Evolutionary conservation across 208 protist genomes (phyloP).

Genomic region (Crithidia acanthocephali): DNA sequence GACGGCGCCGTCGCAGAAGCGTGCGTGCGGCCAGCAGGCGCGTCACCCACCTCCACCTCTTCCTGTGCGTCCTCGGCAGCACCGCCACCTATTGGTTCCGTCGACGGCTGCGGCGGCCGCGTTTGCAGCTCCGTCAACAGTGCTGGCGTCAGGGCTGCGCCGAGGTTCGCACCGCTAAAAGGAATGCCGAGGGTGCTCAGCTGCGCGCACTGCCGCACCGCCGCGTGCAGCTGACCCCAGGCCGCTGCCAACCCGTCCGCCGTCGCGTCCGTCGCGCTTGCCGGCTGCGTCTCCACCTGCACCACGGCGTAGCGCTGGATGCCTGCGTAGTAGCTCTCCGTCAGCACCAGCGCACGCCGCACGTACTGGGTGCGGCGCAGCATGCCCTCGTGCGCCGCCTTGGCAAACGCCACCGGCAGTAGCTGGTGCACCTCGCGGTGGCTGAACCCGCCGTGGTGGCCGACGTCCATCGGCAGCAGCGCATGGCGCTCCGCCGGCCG

Average conservation of each 20-base stretch:
- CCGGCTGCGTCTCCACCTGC: slow-evolving; percentile 27
- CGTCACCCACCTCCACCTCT: background rate
- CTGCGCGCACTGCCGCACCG: slow-evolving; percentile 31
- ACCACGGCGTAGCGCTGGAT: slow-evolving; percentile 94
- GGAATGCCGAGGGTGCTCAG: slow-evolving; percentile 92
- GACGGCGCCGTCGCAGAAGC: background rate
- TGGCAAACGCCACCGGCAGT: slow-evolving; percentile 90
- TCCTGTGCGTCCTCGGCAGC: slow-evolving; percentile 5
- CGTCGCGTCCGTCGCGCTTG: background rate
- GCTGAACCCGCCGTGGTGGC: slow-evolving; percentile 58
- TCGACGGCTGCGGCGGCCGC: slow-evolving; percentile 71
- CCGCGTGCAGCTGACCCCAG: slow-evolving; percentile 16
- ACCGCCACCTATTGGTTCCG: background rate
- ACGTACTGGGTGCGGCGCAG: slow-evolving; percentile 53
- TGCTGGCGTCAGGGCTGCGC: slow-evolving; percentile 67
- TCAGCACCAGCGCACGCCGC: slow-evolving; percentile 94
- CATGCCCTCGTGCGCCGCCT: slow-evolving; percentile 76
- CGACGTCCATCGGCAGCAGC: slow-evolving; percentile 91
- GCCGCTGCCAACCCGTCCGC: slow-evolving; percentile 10
- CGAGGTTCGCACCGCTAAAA: slow-evolving; percentile 96
- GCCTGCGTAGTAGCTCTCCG: slow-evolving; percentile 96
- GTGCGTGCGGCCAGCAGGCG: background rate
- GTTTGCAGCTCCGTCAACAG: background rate
- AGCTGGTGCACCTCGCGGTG: slow-evolving; percentile 98
- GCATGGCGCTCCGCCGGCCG: slow-evolving; percentile 44